These are phyloP conservation scores for Aspergillus haitiensis DNA, from an alignment of 495 filamentous ascomycete genomes.

Conservation along the genomic window DNA sequence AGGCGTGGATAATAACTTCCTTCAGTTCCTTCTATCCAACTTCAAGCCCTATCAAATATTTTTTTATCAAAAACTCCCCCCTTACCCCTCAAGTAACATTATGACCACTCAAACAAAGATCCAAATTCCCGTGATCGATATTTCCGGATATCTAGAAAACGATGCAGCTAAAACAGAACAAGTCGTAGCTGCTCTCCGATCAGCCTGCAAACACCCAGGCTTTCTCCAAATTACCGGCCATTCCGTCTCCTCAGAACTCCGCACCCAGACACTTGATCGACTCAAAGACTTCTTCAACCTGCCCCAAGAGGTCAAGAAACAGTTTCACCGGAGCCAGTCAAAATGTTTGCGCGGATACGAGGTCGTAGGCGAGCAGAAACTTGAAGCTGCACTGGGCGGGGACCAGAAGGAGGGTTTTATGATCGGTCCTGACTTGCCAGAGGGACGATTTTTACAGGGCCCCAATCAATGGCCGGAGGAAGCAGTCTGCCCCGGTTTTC, in stretches of 20 bases:
- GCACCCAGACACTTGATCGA: background rate
- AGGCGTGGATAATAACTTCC: no score
- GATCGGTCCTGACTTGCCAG: slow-evolving; percentile 4
- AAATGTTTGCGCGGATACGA: slow-evolving; percentile 9
- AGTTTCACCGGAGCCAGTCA: slow-evolving; percentile 1
- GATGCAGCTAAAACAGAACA: slow-evolving; percentile 2
- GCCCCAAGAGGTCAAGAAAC: slow-evolving; percentile 2
- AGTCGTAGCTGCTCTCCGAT: background rate
- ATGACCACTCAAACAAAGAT: background rate
- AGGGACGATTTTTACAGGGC: slow-evolving; percentile 7
- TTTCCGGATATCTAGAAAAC: slow-evolving; percentile 8
- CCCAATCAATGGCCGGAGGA: slow-evolving; percentile 14
- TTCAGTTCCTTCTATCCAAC: no score
- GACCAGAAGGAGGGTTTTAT: slow-evolving; percentile 17
- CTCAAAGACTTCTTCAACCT: slow-evolving; percentile 3
- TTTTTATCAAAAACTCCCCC: no score
- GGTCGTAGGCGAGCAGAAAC: slow-evolving; percentile 9
- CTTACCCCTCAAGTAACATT: background rate
- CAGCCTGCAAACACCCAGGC: slow-evolving; percentile 12
- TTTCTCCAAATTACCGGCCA: slow-evolving; percentile 16
- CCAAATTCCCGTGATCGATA: slow-evolving; percentile 12
- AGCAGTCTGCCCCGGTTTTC: slow-evolving; percentile 1
- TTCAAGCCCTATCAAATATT: no score
- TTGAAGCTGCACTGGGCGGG: background rate
- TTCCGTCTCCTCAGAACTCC: background rate